Base-by-base conservation (phyloP, 2,329 filamentous ascomycete species). In the Neospermospora avenae region DNA sequence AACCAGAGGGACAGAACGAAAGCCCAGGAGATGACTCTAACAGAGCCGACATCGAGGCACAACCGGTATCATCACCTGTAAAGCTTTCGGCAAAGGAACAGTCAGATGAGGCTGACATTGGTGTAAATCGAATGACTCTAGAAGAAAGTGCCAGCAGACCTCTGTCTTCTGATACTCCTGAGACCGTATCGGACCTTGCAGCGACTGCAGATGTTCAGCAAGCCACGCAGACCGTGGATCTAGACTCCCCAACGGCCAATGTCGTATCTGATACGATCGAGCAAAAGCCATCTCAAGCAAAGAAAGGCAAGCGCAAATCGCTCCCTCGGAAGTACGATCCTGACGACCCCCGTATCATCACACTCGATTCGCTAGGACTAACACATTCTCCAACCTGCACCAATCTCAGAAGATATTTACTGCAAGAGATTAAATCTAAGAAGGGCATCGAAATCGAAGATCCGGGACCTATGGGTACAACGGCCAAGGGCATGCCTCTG, bases 331-430 rank as follows among this genome's bases (percentile, higher is more conserved):
- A 78, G 63, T 75, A 77, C 59, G 77, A 84, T 56, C 75, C 77
- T 0, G 76, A 76, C 8, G 80, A 85, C 54, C 85, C 91, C 1
- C 83, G 84, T 37, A 92, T 98, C 63, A 86, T 98, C 64, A 91
- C 91, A 0, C 82, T 98, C 25, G 95, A 99, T 73, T 98, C 95
- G 0, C 80, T 98, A 1, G 87, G 86, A n/a, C 69, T 74, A 4
- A 48, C 77, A 0, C 91, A 93, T 66, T 78, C 82, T 1, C 76
- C 79, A 0, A 89, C 91, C 5, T 84, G 88, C 63, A 81, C 74
- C 49, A 81, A 82, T 37, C 77, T 99, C 31, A 92, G 88, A 69
- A 82, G 90, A 25, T 98, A 96, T 73, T 78, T 98, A 4, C 71
- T 81, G 6, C 82, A 83, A 51, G 95, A 98, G 76, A 88, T 89